These are phyloP conservation scores for Primulina huaijiensis DNA, from an alignment of 257 asterid genomes.

Conservation along the genomic window DNA sequence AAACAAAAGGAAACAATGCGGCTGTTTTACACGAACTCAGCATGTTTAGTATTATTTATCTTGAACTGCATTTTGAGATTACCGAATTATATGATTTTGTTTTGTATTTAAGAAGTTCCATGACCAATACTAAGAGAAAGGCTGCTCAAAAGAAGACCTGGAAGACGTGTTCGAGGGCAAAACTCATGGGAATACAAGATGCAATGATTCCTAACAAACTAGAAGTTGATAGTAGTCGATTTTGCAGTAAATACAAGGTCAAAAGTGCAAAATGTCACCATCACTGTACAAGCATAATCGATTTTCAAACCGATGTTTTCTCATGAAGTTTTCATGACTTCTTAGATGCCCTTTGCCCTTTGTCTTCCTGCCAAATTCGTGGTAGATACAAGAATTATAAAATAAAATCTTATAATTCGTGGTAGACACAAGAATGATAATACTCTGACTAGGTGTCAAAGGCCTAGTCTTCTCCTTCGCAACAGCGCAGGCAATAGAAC, in stretches of 20 bases:
- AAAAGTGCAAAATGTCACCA: not conserved
- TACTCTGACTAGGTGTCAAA: not conserved
- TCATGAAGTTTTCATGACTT: not conserved
- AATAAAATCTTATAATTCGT: not conserved
- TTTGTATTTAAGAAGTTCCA: no score
- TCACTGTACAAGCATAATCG: not conserved
- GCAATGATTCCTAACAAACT: not conserved
- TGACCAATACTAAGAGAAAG: no score
- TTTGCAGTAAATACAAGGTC: not conserved
- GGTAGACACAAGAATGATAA: no score
- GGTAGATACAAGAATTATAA: not conserved
- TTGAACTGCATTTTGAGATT: not conserved
- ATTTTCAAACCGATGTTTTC: not conserved
- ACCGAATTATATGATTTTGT: not conserved
- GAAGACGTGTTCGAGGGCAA: not conserved
- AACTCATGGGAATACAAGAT: not conserved
- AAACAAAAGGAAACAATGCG: not conserved
- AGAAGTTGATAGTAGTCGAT: not conserved
- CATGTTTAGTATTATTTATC: not conserved
- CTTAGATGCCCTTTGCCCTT: not conserved
- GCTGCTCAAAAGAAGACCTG: no score
- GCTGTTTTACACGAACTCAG: not conserved
- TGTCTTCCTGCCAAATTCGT: not conserved
- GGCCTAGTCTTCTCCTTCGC: not conserved
- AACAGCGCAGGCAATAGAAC: not conserved